Evolutionary conservation across 2,329 filamentous ascomycete genomes (phyloP), one percentile per base, ranked within the genome.

Genomic region (Alternaria gansuensis): DNA sequence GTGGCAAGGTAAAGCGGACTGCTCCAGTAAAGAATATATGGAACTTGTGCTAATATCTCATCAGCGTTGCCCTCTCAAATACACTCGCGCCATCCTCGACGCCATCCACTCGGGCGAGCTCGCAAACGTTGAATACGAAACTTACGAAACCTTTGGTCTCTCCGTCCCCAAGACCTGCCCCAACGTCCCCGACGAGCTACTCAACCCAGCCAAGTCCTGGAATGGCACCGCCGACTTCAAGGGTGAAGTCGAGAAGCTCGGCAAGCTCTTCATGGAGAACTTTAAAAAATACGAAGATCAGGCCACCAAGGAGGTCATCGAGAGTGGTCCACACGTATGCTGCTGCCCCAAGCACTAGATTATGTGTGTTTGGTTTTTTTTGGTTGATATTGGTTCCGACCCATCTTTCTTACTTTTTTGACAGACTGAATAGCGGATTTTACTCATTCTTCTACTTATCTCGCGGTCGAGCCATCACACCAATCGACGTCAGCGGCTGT

Each of bases 51-150:
- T 51, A 43, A 51, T 96, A 96, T 80, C 0, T 10, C 37, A 46
- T 4, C 97, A 96, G 88, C 91, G 94, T 71, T 98, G 94, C 87
- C 94, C 94, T 39, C 87, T 98, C 79, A 97, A 97, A 84, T 99
- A 98, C 85, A 99, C 95, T 37, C 93, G 95, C 74, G 94, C 95
- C 74, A 98, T 99, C 79, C 89, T 99, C 72, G 94, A 99, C 80
- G 91, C 94, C 77, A 97, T 99, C 82, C 95, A 99, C 89, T 93
- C 88, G 51, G 95, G 95, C 71, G 92, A 97, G 82, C 91, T 99
- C 69, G 93, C 93, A 76, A 91, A 96, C 73, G 90, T 87, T 64
- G 90, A 96, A 81, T 99, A 92, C 82, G 95, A 99, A 85, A 92
- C 83, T 68, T 99, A 99, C 83, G 92, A 93, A 39, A 89, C 93